Percentiles rank a stretch among this genome's conserved stretches.
Conservation (phyloP, 371 early-diverging fungal species). For the Saksenaea vasiformis region DNA sequence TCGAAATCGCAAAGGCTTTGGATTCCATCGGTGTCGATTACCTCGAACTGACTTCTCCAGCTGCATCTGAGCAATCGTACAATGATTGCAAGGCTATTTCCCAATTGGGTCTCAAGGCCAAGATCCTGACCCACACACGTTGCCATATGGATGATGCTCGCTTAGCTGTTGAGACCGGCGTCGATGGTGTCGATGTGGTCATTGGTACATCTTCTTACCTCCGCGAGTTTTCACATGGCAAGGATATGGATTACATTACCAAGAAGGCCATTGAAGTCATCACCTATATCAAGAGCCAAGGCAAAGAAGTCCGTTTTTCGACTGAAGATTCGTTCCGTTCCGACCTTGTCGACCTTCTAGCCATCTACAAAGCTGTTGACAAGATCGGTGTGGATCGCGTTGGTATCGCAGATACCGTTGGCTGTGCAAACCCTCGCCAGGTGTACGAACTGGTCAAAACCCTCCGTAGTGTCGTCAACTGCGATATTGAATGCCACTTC, state of each 20-base stretch:
- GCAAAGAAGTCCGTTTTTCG: constrained; percentile 93
- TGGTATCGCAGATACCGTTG: constrained; percentile 97
- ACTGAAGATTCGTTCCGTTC: constrained; percentile 95
- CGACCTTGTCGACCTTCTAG: constrained; percentile 91
- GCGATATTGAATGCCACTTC: constrained; percentile 97
- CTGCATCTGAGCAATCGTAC: constrained; percentile 90
- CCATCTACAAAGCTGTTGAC: constrained; percentile 92
- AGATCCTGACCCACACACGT: constrained; percentile 92
- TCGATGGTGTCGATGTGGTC: constrained; percentile 93
- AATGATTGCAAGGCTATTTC: constrained; percentile 87
- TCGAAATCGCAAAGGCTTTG: constrained; percentile 93
- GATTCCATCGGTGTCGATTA: constrained; percentile 96
- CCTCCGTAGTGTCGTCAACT: constrained; percentile 87
- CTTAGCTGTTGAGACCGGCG: constrained; percentile 92
- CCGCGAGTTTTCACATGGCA: constrained; percentile 94
- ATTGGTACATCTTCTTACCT: constrained; percentile 94
- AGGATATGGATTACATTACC: constrained; percentile 94
- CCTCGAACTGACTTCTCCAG: constrained; percentile 92
- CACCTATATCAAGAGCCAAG: constrained; percentile 88
- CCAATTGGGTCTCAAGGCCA: constrained; percentile 90
- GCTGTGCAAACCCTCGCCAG: constrained; percentile 94
- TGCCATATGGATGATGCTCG: constrained; percentile 97
- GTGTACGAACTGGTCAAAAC: constrained; percentile 94
- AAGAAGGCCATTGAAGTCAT: constrained; percentile 93
- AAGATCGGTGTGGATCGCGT: constrained; percentile 94